These are phyloP conservation scores for Arabidopsis lyrata DNA, from an alignment of 441 rosid genomes.

Conservation along the genomic window DNA sequence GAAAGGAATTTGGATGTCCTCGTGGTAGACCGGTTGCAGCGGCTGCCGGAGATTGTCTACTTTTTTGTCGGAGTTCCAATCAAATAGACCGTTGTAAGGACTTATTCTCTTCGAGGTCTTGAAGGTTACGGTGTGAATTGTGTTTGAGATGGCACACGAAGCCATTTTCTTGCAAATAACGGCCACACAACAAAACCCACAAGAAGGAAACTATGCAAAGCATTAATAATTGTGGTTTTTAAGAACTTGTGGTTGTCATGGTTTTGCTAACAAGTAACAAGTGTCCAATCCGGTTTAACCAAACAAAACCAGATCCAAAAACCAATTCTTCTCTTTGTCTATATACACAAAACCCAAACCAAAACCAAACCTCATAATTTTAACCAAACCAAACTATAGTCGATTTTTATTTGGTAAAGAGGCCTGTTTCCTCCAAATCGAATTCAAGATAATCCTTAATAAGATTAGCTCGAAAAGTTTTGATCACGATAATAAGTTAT, in stretches of 20 bases:
- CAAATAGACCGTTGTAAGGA: constrained; percentile 54
- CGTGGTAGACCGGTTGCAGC: constrained; percentile 57
- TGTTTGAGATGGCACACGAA: constrained; percentile 51
- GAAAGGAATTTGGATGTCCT: constrained; percentile 67
- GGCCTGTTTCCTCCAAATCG: background rate
- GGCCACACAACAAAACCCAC: constrained; percentile 31
- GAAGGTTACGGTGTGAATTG: constrained; percentile 38
- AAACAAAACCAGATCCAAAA: background rate
- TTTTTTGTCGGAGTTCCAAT: constrained; percentile 67
- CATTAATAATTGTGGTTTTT: constrained; percentile 3
- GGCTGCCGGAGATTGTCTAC: constrained; percentile 45
- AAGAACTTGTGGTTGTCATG: constrained; percentile 37
- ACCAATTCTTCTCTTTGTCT: background rate
- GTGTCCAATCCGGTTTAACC: constrained; percentile 20
- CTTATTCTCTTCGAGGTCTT: constrained; percentile 40
- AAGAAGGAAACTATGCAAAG: constrained; percentile 6
- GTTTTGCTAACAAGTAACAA: constrained; percentile 14
- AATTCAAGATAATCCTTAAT: background rate
- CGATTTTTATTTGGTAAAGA: too few species aligned
- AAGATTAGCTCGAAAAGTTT: constrained; percentile 7
- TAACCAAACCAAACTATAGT: too few species aligned
- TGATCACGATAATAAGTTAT: constrained; percentile 25
- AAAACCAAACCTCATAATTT: too few species aligned
- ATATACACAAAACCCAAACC: background rate
- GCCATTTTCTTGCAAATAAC: constrained; percentile 54